These are phyloP conservation scores for Populus ilicifolia DNA, from an alignment of 345 rosid species.

Conservation along the genomic window DNA sequence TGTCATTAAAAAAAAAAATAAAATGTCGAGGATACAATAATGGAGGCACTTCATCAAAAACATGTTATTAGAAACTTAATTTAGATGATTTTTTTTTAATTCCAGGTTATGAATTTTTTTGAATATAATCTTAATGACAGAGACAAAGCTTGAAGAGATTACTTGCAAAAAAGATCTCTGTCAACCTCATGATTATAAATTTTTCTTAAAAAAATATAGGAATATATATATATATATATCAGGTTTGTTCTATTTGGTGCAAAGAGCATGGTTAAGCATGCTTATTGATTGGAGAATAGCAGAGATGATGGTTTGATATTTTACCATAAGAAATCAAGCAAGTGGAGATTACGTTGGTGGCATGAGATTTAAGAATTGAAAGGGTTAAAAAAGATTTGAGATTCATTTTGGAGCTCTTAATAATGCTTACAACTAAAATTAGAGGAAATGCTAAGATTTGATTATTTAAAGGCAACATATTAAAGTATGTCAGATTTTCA, in stretches of 20 bases:
- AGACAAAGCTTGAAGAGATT: neutral
- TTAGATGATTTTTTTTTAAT: neutral
- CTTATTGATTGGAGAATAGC: slow-evolving; percentile 8
- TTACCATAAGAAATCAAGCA: neutral
- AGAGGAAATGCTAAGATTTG: neutral
- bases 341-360: neutral
- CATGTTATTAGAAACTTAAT: too few species aligned
- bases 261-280: neutral
- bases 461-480: slow-evolving; percentile 2
- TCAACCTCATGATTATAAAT: neutral
- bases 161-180: neutral
- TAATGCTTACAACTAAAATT: neutral
- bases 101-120: neutral
- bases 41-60: too few species aligned
- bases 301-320: neutral
- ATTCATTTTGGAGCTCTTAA: neutral
- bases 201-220: neutral
- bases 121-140: neutral
- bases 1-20: too few species aligned
- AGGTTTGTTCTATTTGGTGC: neutral
- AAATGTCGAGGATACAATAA: too few species aligned
- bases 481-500: neutral
- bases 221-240: too few species aligned
- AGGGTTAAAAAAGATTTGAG: neutral
- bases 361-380: neutral